Evolutionary conservation across 1,284 basidiomycete genomes (phyloP).

Genomic region (Paramarasmius palmivorus): DNA sequence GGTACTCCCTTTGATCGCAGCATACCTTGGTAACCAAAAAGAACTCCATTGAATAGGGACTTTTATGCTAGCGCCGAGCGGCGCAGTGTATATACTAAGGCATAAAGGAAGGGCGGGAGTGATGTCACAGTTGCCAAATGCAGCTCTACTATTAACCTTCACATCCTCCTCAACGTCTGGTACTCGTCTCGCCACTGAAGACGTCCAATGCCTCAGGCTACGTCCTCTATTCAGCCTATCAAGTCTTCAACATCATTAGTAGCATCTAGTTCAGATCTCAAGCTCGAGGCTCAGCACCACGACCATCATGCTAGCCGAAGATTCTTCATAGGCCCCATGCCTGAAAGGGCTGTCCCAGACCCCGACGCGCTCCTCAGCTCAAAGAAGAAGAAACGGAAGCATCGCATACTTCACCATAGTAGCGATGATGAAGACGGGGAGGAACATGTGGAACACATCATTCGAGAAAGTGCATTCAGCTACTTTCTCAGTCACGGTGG

Average conservation of each 20-base stretch:
- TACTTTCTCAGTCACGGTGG: slow-evolving; percentile 68
- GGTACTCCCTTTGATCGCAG: background rate
- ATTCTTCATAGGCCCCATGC: slow-evolving; percentile 67
- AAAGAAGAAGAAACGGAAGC: slow-evolving; percentile 26
- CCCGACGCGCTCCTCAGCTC: slow-evolving; percentile 27
- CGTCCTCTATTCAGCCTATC: background rate
- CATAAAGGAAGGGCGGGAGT: too few species aligned
- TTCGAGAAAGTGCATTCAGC: slow-evolving; percentile 58
- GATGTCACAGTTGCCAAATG: too few species aligned
- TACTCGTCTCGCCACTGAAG: too few species aligned
- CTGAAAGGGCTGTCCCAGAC: slow-evolving; percentile 48
- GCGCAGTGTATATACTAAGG: too few species aligned
- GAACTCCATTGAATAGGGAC: background rate
- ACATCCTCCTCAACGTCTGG: too few species aligned
- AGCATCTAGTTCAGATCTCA: slow-evolving; percentile 5
- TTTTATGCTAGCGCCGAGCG: too few species aligned
- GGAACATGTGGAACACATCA: slow-evolving; percentile 37
- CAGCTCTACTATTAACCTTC: too few species aligned
- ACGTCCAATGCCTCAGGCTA: too few species aligned
- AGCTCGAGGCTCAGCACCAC: slow-evolving; percentile 4
- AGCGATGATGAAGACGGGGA: slow-evolving; percentile 25
- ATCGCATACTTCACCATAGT: slow-evolving; percentile 10
- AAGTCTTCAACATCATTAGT: background rate
- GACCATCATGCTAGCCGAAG: slow-evolving; percentile 34
- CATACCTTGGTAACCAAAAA: background rate